Percentiles rank a stretch among this genome's conserved stretches.
Conservation (phyloP, 1,284 basidiomycete species). For the Ustilago trichophora region DNA sequence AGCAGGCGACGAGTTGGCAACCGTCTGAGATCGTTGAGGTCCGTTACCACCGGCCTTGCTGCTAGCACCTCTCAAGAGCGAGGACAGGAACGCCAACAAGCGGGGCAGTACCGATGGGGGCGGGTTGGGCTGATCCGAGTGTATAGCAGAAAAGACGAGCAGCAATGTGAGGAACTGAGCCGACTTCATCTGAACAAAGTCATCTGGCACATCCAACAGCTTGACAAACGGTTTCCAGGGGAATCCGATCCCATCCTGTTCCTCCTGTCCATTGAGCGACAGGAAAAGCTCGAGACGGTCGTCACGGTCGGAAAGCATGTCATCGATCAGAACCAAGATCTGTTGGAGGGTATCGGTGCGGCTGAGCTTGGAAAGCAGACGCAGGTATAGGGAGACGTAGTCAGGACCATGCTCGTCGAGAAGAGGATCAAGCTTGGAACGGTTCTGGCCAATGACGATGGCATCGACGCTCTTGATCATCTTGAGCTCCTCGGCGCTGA, state of each 20-base stretch:
- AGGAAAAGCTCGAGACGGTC: slow-evolving; percentile 65
- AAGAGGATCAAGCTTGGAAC: slow-evolving; percentile 83
- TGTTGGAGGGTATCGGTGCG: slow-evolving; percentile 93
- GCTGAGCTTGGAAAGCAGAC: slow-evolving; percentile 89
- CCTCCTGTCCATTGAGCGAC: slow-evolving; percentile 40
- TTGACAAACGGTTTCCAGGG: slow-evolving; percentile 85
- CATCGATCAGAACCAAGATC: slow-evolving; percentile 87
- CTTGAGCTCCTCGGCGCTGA: slow-evolving; percentile 86
- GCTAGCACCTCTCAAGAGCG: slow-evolving; percentile 31
- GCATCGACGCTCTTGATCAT: slow-evolving; percentile 74
- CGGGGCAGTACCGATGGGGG: slow-evolving; percentile 39
- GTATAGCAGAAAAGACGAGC: slow-evolving; percentile 68
- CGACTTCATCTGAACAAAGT: slow-evolving; percentile 89
- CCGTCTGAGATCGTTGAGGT: not conserved
- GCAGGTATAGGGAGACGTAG: slow-evolving; percentile 89
- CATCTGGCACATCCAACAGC: slow-evolving; percentile 84
- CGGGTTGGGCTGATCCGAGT: slow-evolving; percentile 29
- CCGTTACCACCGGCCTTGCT: slow-evolving; percentile 14
- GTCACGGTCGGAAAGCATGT: slow-evolving; percentile 78
- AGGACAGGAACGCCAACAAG: slow-evolving; percentile 45
- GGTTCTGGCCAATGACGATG: slow-evolving; percentile 94
- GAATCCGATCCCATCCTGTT: slow-evolving; percentile 72
- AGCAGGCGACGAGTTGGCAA: slow-evolving; percentile 21
- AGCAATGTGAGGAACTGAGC: slow-evolving; percentile 87
- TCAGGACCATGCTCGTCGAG: slow-evolving; percentile 60